Percentiles rank a stretch among this genome's conserved stretches.
These are phyloP conservation scores for Westerdykella ornata DNA, from an alignment of 2,329 filamentous ascomycete species.

Conservation along the genomic window DNA sequence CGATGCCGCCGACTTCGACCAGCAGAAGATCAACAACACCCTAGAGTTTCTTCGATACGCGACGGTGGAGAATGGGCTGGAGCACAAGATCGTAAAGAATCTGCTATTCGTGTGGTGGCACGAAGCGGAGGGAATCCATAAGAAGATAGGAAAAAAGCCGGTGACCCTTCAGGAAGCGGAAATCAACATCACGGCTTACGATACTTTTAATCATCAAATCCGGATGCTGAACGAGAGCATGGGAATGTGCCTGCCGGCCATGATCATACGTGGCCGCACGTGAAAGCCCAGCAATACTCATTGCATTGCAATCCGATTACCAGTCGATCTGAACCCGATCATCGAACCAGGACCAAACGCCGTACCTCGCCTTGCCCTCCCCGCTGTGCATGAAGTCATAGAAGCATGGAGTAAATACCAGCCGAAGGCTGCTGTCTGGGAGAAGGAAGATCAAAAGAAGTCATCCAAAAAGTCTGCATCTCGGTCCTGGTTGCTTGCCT, in stretches of 20 bases:
- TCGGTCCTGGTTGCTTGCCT: conserved; percentile 78
- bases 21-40: conserved; percentile 55
- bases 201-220: conserved; percentile 62
- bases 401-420: neutral
- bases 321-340: neutral
- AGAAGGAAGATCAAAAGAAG: conserved; percentile 47
- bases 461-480: conserved; percentile 75
- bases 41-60: conserved; percentile 64
- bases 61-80: conserved; percentile 55
- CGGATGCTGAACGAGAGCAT: conserved; percentile 68
- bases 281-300: conserved; percentile 6
- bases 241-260: conserved; percentile 50
- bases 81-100: conserved; percentile 67
- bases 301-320: neutral
- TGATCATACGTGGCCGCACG: conserved; percentile 25
- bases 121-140: conserved; percentile 28
- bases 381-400: too few relatives aligned
- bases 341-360: too few relatives aligned
- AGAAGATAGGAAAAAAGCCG: conserved; percentile 23
- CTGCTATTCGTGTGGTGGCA: conserved; percentile 49
- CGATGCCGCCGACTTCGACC: conserved; percentile 24
- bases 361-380: too few relatives aligned
- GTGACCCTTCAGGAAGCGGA: conserved; percentile 22
- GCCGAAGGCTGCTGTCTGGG: neutral
- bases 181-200: conserved; percentile 41